A percentile compares a stretch with the other conserved stretches of the same genome.
Evolutionary conservation across 2,329 filamentous ascomycete species (phyloP).

Genomic region (Curvularia eragrostidis): DNA sequence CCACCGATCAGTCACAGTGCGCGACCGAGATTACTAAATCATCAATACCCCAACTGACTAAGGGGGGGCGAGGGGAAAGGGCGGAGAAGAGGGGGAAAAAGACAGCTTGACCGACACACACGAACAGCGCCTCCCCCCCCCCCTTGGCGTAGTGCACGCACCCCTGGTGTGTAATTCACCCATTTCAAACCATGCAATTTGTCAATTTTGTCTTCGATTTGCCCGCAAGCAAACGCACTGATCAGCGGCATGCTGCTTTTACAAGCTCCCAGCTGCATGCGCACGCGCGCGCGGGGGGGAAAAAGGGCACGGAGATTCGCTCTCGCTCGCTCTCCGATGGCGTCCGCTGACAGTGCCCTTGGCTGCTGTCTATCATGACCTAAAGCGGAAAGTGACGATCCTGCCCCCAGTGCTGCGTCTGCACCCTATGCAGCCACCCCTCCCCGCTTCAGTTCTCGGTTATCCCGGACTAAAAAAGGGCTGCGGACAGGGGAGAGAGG

Average conservation of each 20-base stretch:
- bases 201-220: background rate
- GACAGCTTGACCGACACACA: background rate
- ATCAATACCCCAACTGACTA: background rate
- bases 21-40: background rate
- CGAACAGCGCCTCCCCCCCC: background rate
- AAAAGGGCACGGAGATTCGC: background rate
- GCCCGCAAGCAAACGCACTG: background rate
- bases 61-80: background rate
- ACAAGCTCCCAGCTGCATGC: background rate
- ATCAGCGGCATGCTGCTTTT: slow-evolving; percentile 2
- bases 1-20: background rate
- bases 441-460: background rate
- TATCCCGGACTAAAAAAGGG: background rate
- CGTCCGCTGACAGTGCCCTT: background rate
- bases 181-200: background rate
- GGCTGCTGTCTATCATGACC: background rate
- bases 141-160: background rate
- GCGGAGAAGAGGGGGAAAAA: background rate
- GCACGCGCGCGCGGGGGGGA: background rate
- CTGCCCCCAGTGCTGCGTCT: background rate
- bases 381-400: background rate
- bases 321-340: background rate
- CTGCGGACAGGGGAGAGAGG: background rate
- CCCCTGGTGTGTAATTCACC: too few species aligned
- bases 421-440: background rate